Conservation (phyloP, 2,329 filamentous ascomycete species). For the Fusarium fracticaudum region DNA sequence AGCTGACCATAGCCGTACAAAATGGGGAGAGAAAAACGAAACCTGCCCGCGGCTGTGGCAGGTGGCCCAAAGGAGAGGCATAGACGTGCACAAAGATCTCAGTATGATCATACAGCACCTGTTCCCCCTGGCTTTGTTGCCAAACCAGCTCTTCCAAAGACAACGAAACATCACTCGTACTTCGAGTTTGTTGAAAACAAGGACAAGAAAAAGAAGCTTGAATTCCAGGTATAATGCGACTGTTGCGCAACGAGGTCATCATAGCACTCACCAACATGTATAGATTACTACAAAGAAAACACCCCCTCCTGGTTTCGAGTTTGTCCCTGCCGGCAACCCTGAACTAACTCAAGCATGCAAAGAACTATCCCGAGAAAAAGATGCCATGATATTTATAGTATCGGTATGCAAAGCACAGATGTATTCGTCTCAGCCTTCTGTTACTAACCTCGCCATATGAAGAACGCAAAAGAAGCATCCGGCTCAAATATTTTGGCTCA, state of each 20-base stretch:
- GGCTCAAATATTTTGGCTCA: conserved; percentile 54
- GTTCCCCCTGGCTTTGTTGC: conserved; percentile 50
- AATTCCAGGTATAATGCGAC: conserved; percentile 63
- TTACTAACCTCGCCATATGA: conserved; percentile 18
- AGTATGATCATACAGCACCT: conserved; percentile 48
- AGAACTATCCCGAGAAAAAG: conserved; percentile 69
- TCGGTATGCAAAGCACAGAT: conserved; percentile 57
- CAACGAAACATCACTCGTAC: conserved; percentile 66
- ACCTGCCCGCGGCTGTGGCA: conserved; percentile 43
- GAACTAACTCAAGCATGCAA: conserved; percentile 69
- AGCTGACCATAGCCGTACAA: conserved; percentile 40
- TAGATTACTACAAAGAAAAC: conserved; percentile 62
- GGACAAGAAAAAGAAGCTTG: conserved; percentile 70
- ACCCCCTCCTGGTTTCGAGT: conserved; percentile 70
- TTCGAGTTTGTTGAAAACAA: conserved; percentile 73
- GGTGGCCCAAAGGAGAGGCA: conserved; percentile 50
- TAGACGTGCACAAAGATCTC: conserved; percentile 46
- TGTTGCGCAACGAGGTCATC: conserved; percentile 20
- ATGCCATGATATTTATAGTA: conserved; percentile 73
- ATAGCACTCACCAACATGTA: conserved; percentile 42
- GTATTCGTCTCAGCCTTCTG: not conserved
- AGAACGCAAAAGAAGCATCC: conserved; percentile 46
- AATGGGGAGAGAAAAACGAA: conserved; percentile 52
- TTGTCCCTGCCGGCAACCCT: conserved; percentile 71
- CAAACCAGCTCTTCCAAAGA: conserved; percentile 53